Percentiles rank a stretch among this genome's conserved stretches.
Conservation (phyloP, 345 rosid genomes). For the Eucalyptus guilfoylei region DNA sequence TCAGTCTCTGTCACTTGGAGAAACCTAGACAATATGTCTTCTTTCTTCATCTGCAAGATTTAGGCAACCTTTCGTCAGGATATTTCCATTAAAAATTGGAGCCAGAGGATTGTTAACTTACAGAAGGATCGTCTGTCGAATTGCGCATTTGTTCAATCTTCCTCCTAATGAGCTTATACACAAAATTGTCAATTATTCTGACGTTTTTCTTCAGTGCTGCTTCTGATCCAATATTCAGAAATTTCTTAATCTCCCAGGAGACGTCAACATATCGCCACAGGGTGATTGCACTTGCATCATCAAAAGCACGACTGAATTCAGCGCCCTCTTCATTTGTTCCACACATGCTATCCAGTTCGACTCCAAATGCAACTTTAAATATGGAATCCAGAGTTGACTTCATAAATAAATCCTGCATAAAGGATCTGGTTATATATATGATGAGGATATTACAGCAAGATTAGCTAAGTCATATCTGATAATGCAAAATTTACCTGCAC, state of each 20-base stretch:
- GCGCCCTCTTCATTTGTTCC: slow-evolving; percentile 33
- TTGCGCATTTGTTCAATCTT: slow-evolving; percentile 29
- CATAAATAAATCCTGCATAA: slow-evolving; percentile 41
- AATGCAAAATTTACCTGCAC: slow-evolving; percentile 15
- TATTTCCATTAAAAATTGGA: neutral
- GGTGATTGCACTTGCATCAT: slow-evolving; percentile 40
- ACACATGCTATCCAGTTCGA: slow-evolving; percentile 41
- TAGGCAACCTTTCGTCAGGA: neutral
- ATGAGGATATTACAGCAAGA: neutral
- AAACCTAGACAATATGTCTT: slow-evolving; percentile 50
- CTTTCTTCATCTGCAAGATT: slow-evolving; percentile 26
- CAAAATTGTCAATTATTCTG: slow-evolving; percentile 21
- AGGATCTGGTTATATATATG: neutral
- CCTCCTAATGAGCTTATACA: slow-evolving; percentile 32
- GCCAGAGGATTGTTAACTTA: slow-evolving; percentile 4
- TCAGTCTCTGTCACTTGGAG: slow-evolving; percentile 26
- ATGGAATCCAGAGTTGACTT: slow-evolving; percentile 53
- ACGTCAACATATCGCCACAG: slow-evolving; percentile 41
- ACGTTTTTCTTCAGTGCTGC: slow-evolving; percentile 31
- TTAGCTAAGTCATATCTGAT: neutral
- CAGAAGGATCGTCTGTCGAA: slow-evolving; percentile 11
- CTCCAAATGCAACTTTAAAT: slow-evolving; percentile 48
- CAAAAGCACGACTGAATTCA: slow-evolving; percentile 35
- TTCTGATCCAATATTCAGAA: slow-evolving; percentile 45
- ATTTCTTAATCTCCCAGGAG: slow-evolving; percentile 40